Percentiles rank a stretch among this genome's conserved stretches.
phyloP scores from a whole-genome alignment of 192 early-diverging fungal genomes.

The Linnemannia zychae region DNA sequence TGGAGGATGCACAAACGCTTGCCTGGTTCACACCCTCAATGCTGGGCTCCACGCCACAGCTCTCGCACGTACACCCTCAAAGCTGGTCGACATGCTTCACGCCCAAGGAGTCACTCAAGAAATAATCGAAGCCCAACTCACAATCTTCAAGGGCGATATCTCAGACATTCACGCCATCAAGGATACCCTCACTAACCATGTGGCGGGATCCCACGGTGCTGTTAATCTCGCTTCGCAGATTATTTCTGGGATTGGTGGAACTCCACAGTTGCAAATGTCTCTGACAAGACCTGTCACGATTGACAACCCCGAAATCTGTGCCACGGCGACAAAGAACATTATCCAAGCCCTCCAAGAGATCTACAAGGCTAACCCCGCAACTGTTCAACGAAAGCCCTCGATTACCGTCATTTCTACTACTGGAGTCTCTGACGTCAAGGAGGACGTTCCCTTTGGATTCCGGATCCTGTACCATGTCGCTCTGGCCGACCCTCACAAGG shows the following conservation, averaged over 20 bases:
- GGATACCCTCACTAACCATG: slow-evolving; percentile 19
- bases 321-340: slow-evolving; percentile 22
- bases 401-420: slow-evolving; percentile 39
- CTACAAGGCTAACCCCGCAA: slow-evolving; percentile 22
- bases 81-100: slow-evolving; percentile 40
- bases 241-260: slow-evolving; percentile 43
- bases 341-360: slow-evolving; percentile 31
- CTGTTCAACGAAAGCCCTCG: slow-evolving; percentile 27
- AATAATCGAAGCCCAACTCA: slow-evolving; percentile 30
- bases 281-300: slow-evolving; percentile 24
- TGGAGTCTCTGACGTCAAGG: slow-evolving; percentile 29
- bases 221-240: slow-evolving; percentile 34
- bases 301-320: slow-evolving; percentile 41
- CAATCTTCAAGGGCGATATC: slow-evolving; percentile 43
- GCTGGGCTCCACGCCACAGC: slow-evolving; percentile 42
- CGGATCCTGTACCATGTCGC: slow-evolving; percentile 26
- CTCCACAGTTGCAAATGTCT: slow-evolving; percentile 16
- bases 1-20: slow-evolving; percentile 49
- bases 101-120: slow-evolving; percentile 34
- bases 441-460: slow-evolving; percentile 40
- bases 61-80: slow-evolving; percentile 43
- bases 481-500: slow-evolving; percentile 38
- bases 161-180: slow-evolving; percentile 30
- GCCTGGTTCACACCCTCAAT: slow-evolving; percentile 38
- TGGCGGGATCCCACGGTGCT: background rate